Evolutionary conservation across 176 grass and related monocot species (phyloP).

Genomic region (Secale cereale): DNA sequence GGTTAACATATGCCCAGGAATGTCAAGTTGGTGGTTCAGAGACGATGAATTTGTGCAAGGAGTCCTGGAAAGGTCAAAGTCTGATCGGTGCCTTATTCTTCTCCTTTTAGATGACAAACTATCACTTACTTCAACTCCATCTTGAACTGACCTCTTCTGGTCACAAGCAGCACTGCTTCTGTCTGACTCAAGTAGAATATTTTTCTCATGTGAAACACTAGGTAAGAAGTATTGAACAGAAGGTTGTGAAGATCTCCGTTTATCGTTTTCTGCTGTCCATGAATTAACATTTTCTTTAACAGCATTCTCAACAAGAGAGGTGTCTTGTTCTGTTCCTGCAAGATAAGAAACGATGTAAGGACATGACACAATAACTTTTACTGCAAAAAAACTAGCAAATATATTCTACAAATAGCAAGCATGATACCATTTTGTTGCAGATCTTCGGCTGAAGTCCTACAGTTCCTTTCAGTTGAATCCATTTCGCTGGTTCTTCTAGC

Average conservation of each 20-base stretch:
- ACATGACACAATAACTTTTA: neutral
- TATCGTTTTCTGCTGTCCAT: slow-evolving; percentile 18
- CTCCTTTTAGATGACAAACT: slow-evolving; percentile 29
- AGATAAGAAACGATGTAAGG: slow-evolving; percentile 26
- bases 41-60: slow-evolving; percentile 26
- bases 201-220: slow-evolving; percentile 26
- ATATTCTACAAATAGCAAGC: slow-evolving; percentile 16
- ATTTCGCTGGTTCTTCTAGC: slow-evolving; percentile 8
- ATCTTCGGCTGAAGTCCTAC: neutral
- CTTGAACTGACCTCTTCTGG: slow-evolving; percentile 30
- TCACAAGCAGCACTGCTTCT: neutral
- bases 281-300: slow-evolving; percentile 26
- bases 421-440: slow-evolving; percentile 33
- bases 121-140: slow-evolving; percentile 24
- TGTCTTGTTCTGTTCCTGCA: slow-evolving; percentile 35
- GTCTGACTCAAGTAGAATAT: slow-evolving; percentile 1
- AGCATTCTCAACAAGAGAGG: slow-evolving; percentile 29
- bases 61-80: slow-evolving; percentile 1
- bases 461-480: slow-evolving; percentile 27
- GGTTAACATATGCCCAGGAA: slow-evolving; percentile 2
- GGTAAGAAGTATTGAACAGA: slow-evolving; percentile 18
- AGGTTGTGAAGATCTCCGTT: neutral
- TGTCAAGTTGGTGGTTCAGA: slow-evolving; percentile 14
- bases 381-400: neutral
- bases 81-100: slow-evolving; percentile 15